Conservation (phyloP, 1,284 basidiomycete genomes). For the Rugosomyces carneus region DNA sequence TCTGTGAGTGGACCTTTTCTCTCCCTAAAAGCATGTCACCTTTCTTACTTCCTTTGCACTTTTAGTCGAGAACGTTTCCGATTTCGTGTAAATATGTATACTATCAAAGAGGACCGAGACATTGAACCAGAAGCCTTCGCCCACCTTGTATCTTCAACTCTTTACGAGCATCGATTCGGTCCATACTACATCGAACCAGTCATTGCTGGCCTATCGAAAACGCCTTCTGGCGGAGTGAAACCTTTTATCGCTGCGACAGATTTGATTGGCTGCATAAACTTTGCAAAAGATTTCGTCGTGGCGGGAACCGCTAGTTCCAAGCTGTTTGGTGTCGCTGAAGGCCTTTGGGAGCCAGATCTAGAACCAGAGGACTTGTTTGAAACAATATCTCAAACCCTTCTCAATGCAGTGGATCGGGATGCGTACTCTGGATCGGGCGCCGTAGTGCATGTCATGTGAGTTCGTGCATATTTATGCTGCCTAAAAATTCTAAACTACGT, state of each 20-base stretch:
- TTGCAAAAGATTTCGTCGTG: slow-evolving; percentile 96
- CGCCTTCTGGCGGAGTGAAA: slow-evolving; percentile 68
- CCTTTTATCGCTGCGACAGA: slow-evolving; percentile 97
- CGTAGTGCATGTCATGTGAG: slow-evolving; percentile 93
- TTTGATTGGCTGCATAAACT: slow-evolving; percentile 94
- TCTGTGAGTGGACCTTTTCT: slow-evolving; percentile 49
- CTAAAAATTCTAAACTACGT: slow-evolving; percentile 1
- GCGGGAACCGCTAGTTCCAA: slow-evolving; percentile 92
- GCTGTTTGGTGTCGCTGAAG: slow-evolving; percentile 96
- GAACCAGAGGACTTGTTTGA: slow-evolving; percentile 97
- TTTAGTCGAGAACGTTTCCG: slow-evolving; percentile 81
- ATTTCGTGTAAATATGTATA: slow-evolving; percentile 98
- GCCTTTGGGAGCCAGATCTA: slow-evolving; percentile 96
- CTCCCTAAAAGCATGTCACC: background rate
- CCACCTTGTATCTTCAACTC: slow-evolving; percentile 92
- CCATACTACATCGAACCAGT: slow-evolving; percentile 98
- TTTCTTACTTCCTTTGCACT: slow-evolving; percentile 2
- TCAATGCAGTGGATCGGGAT: slow-evolving; percentile 95
- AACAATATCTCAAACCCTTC: slow-evolving; percentile 93
- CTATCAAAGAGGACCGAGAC: slow-evolving; percentile 98
- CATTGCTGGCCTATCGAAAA: slow-evolving; percentile 83
- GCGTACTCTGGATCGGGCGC: slow-evolving; percentile 97
- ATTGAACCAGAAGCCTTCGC: slow-evolving; percentile 97
- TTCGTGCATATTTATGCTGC: slow-evolving; percentile 16
- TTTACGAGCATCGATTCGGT: slow-evolving; percentile 95